A percentile compares a stretch with the other conserved stretches of the same genome.
Conservation (phyloP, 164 flowering plant species). For the Amborella trichopoda region DNA sequence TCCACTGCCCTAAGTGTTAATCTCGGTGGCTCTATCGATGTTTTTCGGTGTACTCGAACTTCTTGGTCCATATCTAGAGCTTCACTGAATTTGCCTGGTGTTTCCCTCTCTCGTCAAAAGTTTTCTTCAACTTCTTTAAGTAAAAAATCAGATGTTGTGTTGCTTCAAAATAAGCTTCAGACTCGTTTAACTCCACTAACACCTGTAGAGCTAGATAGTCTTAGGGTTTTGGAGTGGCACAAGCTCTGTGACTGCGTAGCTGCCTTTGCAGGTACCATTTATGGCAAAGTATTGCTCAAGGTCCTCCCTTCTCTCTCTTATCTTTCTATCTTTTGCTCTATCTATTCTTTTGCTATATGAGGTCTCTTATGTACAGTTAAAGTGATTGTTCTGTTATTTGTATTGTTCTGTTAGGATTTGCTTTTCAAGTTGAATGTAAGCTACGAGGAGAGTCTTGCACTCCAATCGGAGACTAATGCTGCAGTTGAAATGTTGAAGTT, state of each 20-base stretch:
- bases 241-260: constrained; percentile 73
- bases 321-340: not conserved
- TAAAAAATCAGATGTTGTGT: too few species aligned
- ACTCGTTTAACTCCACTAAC: too few species aligned
- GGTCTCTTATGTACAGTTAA: not conserved
- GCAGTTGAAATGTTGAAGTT: constrained; percentile 70
- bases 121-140: too few species aligned
- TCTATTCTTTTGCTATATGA: not conserved
- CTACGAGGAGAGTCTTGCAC: constrained; percentile 54
- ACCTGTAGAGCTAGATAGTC: constrained; percentile 33
- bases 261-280: constrained; percentile 60
- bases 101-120: too few species aligned
- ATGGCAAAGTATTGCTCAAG: constrained; percentile 66
- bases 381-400: not conserved
- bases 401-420: not conserved
- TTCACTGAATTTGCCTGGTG: too few species aligned
- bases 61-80: too few species aligned
- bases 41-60: too few species aligned
- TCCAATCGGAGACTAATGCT: constrained; percentile 66
- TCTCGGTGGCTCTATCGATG: too few species aligned
- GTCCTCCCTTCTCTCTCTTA: constrained; percentile 11
- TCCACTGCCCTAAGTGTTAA: too few species aligned
- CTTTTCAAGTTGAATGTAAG: constrained; percentile 23
- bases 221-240: constrained; percentile 77
- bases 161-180: too few species aligned